Conservation (phyloP, 345 rosid species). For the Moringa oleifera region DNA sequence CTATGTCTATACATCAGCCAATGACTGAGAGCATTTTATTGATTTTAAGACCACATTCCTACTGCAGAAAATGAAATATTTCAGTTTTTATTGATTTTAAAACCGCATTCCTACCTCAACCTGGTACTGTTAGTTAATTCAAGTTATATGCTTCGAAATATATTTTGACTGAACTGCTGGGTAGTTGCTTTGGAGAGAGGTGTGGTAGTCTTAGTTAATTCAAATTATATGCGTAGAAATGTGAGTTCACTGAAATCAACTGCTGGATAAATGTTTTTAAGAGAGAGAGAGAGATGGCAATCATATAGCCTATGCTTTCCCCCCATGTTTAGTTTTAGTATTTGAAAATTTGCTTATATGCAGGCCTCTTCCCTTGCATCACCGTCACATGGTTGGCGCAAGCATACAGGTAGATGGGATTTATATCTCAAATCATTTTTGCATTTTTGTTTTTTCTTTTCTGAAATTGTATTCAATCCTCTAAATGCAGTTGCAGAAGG, state of each 20-base stretch:
- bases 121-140: no score
- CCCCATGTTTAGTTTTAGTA: neutral
- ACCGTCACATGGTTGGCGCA: slow-evolving; percentile 74
- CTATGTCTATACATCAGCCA: no score
- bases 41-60: no score
- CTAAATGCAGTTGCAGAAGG: slow-evolving; percentile 75
- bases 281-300: neutral
- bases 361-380: slow-evolving; percentile 96
- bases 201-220: no score
- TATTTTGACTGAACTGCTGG: no score
- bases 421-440: slow-evolving; percentile 6
- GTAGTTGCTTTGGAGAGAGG: no score
- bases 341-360: slow-evolving; percentile 20
- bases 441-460: slow-evolving; percentile 2
- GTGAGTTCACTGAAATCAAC: neutral
- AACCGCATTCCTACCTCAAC: no score
- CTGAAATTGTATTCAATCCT: slow-evolving; percentile 15
- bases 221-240: neutral
- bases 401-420: slow-evolving; percentile 58
- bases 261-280: neutral
- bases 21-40: no score
- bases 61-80: no score
- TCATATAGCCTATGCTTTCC: neutral
- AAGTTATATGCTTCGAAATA: no score
- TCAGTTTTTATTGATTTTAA: no score